Conservation (phyloP, 2,329 filamentous ascomycete genomes). For the Teratosphaeria epicoccoides region DNA sequence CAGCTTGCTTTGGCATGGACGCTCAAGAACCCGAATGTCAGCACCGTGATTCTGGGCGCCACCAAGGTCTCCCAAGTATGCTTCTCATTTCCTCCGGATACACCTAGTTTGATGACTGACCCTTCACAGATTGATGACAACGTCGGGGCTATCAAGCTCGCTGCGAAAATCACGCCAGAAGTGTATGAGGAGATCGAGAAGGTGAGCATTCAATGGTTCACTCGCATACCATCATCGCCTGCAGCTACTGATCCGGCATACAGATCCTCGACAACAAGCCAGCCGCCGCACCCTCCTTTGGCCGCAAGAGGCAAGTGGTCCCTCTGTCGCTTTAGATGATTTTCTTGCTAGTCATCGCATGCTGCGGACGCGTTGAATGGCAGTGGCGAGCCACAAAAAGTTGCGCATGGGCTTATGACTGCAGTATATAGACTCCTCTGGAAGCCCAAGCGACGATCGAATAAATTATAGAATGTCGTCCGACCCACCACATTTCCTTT, state of each 20-base stretch:
- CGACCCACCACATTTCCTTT: neutral
- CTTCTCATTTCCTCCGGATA: neutral
- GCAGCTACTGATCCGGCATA: neutral
- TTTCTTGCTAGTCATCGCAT: neutral
- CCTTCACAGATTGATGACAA: constrained; percentile 37
- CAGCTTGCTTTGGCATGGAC: constrained; percentile 50
- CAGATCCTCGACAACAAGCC: constrained; percentile 32
- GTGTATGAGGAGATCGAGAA: constrained; percentile 35
- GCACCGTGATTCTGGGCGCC: constrained; percentile 46
- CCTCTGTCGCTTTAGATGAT: neutral
- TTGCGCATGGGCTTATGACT: neutral
- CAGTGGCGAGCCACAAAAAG: neutral
- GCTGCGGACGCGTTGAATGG: neutral
- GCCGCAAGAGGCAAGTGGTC: constrained; percentile 25
- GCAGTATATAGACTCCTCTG: neutral
- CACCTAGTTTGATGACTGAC: constrained; percentile 10
- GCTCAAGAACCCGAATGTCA: constrained; percentile 49
- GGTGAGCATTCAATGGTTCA: neutral
- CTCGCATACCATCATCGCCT: neutral
- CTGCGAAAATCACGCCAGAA: constrained; percentile 29
- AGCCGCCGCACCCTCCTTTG: constrained; percentile 19
- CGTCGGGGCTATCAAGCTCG: constrained; percentile 35
- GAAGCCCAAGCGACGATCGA: neutral
- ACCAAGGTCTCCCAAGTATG: constrained; percentile 30
- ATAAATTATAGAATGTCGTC: neutral